Conservation (phyloP, 2,329 filamentous ascomycete species). For the Microdochium trichocladiopsis region DNA sequence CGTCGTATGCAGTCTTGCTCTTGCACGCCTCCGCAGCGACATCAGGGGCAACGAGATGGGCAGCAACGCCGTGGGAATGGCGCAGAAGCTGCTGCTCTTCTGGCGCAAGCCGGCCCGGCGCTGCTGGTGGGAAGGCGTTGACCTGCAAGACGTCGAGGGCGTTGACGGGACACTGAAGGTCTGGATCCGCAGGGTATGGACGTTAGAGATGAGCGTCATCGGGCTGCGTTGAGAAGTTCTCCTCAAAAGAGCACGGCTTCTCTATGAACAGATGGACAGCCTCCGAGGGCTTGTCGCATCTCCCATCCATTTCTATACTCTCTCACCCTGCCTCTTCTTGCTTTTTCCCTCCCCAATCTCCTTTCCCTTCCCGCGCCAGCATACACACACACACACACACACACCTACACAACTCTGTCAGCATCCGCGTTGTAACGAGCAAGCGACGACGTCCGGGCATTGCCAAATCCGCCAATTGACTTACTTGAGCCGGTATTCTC, state of each 20-base stretch:
- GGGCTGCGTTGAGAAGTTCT: slow-evolving; percentile 55
- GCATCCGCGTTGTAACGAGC: too few relatives aligned
- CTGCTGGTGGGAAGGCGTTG: slow-evolving; percentile 99
- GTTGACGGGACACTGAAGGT: slow-evolving; percentile 91
- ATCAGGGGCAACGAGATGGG: slow-evolving; percentile 73
- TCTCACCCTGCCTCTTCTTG: too few relatives aligned
- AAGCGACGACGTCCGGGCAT: too few relatives aligned
- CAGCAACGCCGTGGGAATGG: slow-evolving; percentile 87
- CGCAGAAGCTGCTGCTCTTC: slow-evolving; percentile 93
- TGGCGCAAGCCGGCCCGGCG: slow-evolving; percentile 94
- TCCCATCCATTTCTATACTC: too few relatives aligned
- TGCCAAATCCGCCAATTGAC: too few relatives aligned
- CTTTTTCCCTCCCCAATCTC: too few relatives aligned
- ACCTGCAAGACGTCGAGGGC: slow-evolving; percentile 82
- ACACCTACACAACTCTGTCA: slow-evolving; percentile 5
- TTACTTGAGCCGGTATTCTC: too few relatives aligned
- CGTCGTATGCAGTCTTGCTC: slow-evolving; percentile 91
- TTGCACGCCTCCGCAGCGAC: slow-evolving; percentile 88
- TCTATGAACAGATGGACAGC: too few relatives aligned
- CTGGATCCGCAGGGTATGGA: slow-evolving; percentile 98
- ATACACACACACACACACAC: too few relatives aligned
- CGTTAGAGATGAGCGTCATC: slow-evolving; percentile 95
- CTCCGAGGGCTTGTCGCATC: too few relatives aligned
- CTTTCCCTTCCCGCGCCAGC: too few relatives aligned
- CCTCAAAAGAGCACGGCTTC: slow-evolving; percentile 3